Conservation (phyloP, 208 protist species). For the Leishmania gerbilli region DNA sequence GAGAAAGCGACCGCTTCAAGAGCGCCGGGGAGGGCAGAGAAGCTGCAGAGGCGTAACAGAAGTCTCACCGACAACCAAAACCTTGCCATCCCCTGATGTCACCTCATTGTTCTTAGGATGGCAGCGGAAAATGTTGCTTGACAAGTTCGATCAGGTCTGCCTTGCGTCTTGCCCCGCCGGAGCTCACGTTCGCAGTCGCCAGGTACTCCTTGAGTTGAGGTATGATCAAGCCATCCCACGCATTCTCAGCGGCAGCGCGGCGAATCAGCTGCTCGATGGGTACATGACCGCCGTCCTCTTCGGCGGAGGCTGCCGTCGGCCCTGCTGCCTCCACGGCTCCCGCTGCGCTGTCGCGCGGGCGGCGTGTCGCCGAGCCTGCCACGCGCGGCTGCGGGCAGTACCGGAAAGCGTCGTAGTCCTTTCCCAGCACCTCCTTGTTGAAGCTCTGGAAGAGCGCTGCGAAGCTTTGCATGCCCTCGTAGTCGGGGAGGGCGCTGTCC, state of each 20-base stretch:
- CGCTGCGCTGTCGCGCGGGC: conserved; percentile 10
- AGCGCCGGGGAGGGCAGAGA: background rate
- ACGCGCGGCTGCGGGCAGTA: conserved; percentile 34
- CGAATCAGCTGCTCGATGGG: conserved; percentile 27
- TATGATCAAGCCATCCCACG: conserved; percentile 41
- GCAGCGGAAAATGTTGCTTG: conserved; percentile 2
- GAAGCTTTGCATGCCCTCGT: conserved; percentile 45
- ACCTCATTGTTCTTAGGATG: background rate
- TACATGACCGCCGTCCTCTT: conserved; percentile 1
- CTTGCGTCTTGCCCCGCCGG: conserved; percentile 15
- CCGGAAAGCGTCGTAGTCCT: conserved; percentile 43
- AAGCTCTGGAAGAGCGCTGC: conserved; percentile 51
- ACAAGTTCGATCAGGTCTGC: conserved; percentile 14
- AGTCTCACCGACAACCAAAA: too few relatives aligned
- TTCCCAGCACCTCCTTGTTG: conserved; percentile 46
- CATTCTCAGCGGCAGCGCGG: conserved; percentile 34
- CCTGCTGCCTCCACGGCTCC: background rate
- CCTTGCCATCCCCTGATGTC: background rate
- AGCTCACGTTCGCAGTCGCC: conserved; percentile 7
- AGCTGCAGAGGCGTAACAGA: background rate
- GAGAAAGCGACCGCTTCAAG: background rate
- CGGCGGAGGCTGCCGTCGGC: background rate
- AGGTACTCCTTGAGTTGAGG: conserved; percentile 52
- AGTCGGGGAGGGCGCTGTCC: conserved; percentile 61
- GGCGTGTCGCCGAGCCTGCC: background rate